A percentile compares a stretch with the other conserved stretches of the same genome.
These are phyloP conservation scores for Scytalidium lignicola DNA, from an alignment of 2,329 filamentous ascomycete genomes.

Conservation along the genomic window DNA sequence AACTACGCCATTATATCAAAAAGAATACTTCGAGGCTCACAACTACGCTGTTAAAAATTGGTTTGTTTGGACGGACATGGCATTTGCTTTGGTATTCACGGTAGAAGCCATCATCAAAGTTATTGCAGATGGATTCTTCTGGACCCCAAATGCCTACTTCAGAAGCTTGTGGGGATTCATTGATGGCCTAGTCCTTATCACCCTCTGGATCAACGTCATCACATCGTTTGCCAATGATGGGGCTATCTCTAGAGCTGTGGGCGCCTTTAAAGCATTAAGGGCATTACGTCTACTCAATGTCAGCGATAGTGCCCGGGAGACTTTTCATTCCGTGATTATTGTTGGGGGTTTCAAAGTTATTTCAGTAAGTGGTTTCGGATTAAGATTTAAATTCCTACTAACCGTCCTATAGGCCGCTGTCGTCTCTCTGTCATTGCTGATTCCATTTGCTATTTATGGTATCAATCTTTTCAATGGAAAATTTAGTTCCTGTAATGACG, in stretches of 20 bases:
- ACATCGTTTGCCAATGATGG: constrained; percentile 79
- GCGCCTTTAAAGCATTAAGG: constrained; percentile 93
- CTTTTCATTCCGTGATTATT: constrained; percentile 94
- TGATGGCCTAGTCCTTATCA: constrained; percentile 84
- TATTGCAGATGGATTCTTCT: constrained; percentile 91
- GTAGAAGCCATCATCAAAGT: constrained; percentile 86
- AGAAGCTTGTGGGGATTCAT: constrained; percentile 96
- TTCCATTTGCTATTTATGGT: constrained; percentile 95
- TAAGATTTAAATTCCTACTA: constrained; percentile 2
- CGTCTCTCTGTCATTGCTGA: constrained; percentile 87
- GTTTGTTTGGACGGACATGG: constrained; percentile 92
- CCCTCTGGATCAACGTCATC: constrained; percentile 90
- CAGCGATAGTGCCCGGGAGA: constrained; percentile 90
- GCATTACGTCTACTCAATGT: constrained; percentile 89
- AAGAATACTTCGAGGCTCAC: constrained; percentile 67
- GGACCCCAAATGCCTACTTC: constrained; percentile 96
- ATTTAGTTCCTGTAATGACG: constrained; percentile 77
- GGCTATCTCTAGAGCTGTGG: constrained; percentile 81
- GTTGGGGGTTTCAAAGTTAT: constrained; percentile 92
- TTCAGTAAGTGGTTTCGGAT: constrained; percentile 19
- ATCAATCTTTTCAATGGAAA: constrained; percentile 87
- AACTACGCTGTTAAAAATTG: constrained; percentile 66
- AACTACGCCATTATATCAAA: constrained; percentile 91
- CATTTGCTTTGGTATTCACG: constrained; percentile 83
- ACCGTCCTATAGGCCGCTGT: constrained; percentile 59